Evolutionary conservation across 2,329 filamentous ascomycete genomes (phyloP).

Genomic region (Neoarthrinium moseri): DNA sequence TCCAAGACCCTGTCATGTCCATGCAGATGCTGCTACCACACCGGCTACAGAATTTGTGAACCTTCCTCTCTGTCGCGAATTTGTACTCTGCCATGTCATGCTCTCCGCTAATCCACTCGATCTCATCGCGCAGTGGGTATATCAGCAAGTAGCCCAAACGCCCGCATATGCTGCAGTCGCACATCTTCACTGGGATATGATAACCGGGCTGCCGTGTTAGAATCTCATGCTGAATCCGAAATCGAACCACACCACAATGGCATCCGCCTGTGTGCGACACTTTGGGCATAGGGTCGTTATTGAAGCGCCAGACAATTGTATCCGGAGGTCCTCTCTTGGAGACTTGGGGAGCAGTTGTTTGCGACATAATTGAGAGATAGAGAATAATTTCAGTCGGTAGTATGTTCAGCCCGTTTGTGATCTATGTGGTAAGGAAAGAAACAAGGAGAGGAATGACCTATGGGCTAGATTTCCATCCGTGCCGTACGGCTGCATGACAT

Average conservation of each 20-base stretch:
- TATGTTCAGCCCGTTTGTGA: too few relatives aligned
- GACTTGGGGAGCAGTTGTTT: too few relatives aligned
- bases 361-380: too few relatives aligned
- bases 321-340: background rate
- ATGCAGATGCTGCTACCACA: slow-evolving; percentile 13
- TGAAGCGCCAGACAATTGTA: slow-evolving; percentile 1
- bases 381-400: too few relatives aligned
- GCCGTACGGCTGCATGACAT: too few relatives aligned
- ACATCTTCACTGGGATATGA: slow-evolving; percentile 9
- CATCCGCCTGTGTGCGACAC: slow-evolving; percentile 19
- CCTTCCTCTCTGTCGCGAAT: slow-evolving; percentile 9
- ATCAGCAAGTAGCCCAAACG: slow-evolving; percentile 11
- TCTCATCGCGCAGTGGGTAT: slow-evolving; percentile 7
- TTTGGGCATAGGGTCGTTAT: slow-evolving; percentile 4
- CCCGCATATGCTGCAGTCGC: slow-evolving; percentile 11
- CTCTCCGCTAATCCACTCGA: slow-evolving; percentile 8
- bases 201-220: slow-evolving; percentile 8
- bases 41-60: slow-evolving; percentile 8
- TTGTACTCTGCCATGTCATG: slow-evolving; percentile 6
- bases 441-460: too few relatives aligned
- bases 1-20: slow-evolving; percentile 9
- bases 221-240: slow-evolving; percentile 5
- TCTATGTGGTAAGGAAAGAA: too few relatives aligned
- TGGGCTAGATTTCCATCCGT: too few relatives aligned
- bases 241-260: slow-evolving; percentile 17